Base-by-base conservation (phyloP, 768 basidiomycete species). In the Leccinum broughii region DNA sequence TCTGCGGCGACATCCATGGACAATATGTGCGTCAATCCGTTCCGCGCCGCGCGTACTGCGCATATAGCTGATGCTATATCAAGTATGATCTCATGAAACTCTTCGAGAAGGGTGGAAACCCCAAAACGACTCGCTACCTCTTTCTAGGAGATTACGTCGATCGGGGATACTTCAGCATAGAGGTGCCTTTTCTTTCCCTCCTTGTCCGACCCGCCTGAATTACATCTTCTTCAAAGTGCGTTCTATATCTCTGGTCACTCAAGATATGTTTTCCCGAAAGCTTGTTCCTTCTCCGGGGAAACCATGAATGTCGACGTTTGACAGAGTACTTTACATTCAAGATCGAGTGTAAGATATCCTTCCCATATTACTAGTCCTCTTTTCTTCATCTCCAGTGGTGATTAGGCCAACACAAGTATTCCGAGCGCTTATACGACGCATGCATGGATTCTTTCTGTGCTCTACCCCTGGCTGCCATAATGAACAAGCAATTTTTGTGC, bases 401-500 rank as follows among this genome's bases (percentile, higher is more conserved):
- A 8, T 44, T 63, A 87, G 86, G 86, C 75, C 85, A 86, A 70
- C 88, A 84, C 77, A 89, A 90, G 74, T 90, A 90, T 71, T 88
- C 86, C 7, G 87, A 88, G 64, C 79, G 78, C n/a, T 77, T 90
- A 59, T 90, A 89, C 68, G 85, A 90, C 55, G 88, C 86, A 9
- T 86, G 85, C 78, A 87, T 88, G 83, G 82, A 87, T 46, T 83
- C 84, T 1, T 90, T 90, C 78, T 89, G 87, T 67, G 80, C 84
- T 6, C 79, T 90, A 3, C 88, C 88, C 1, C 77, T 90, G 5
- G 88, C 88, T 2, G 88, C 88, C 28, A 79, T 90, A 68, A 89
- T 90, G 88, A 89, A 89, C 77, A 88, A 88, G 69, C 88, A 90
- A 68, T 90, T 90, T 75, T 76, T 90, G 61, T 90, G 88, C 70